Evolutionary conservation across 345 rosid species (phyloP).

Genomic region (Arabis hirsuta): DNA sequence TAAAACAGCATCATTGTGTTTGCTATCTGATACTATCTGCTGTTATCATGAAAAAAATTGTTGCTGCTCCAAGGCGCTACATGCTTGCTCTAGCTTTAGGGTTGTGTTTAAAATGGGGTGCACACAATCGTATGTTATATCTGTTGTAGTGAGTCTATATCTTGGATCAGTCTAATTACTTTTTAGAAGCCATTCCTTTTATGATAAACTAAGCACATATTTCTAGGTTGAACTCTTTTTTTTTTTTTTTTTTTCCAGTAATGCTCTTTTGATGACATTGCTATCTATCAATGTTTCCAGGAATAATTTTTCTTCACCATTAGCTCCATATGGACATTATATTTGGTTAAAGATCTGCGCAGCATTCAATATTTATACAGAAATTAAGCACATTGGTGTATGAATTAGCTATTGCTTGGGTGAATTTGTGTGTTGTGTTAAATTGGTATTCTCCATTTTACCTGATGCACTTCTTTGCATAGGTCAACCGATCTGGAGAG

Average conservation of each 20-base stretch:
- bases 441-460: conserved; percentile 4
- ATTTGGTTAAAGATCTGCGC: background rate
- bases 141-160: conserved; percentile 21
- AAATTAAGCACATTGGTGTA: conserved; percentile 11
- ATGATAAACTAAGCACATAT: conserved; percentile 16
- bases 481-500: conserved; percentile 83
- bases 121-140: conserved; percentile 18
- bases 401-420: conserved; percentile 16
- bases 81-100: conserved; percentile 34
- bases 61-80: conserved; percentile 26
- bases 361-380: conserved; percentile 5
- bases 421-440: conserved; percentile 26
- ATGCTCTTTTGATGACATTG: conserved; percentile 19
- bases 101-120: conserved; percentile 14
- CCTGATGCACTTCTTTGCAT: conserved; percentile 22
- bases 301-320: conserved; percentile 8
- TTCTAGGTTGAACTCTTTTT: conserved; percentile 15
- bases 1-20: conserved; percentile 15
- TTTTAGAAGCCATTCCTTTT: conserved; percentile 20
- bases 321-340: conserved; percentile 13
- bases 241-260: background rate
- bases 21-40: conserved; percentile 28
- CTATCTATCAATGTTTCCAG: conserved; percentile 24
- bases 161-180: background rate
- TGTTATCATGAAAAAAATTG: conserved; percentile 12